Percentiles rank a stretch among this genome's conserved stretches.
phyloP scores from a whole-genome alignment of 2,329 filamentous ascomycete genomes.

The Xylaria sp. region DNA sequence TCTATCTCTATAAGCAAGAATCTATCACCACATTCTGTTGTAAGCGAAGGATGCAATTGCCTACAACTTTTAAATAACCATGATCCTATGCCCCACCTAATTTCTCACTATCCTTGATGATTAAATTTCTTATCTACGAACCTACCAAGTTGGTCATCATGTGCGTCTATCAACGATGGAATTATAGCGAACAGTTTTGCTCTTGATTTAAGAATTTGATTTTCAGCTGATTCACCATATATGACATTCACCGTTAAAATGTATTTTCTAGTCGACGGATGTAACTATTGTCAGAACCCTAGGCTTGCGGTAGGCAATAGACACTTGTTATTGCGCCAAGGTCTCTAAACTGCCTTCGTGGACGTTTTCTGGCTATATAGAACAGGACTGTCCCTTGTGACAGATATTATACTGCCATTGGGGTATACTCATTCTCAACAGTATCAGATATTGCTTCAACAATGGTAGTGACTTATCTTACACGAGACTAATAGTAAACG shows the following conservation, averaged over 20 bases:
- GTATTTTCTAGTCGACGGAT: background rate
- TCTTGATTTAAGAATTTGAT: background rate
- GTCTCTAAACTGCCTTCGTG: too few species aligned
- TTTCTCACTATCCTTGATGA: background rate
- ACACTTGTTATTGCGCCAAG: too few species aligned
- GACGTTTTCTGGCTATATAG: too few species aligned
- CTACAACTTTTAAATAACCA: background rate
- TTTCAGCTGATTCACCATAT: background rate
- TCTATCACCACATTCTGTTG: background rate
- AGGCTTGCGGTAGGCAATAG: too few species aligned
- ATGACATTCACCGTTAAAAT: background rate
- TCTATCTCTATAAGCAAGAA: background rate
- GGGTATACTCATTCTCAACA: background rate
- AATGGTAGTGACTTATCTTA: background rate
- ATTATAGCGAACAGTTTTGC: background rate
- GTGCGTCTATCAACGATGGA: too few species aligned
- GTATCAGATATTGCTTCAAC: background rate
- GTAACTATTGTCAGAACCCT: too few species aligned
- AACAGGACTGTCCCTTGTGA: too few species aligned
- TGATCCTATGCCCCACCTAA: constrained; percentile 21
- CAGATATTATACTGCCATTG: background rate
- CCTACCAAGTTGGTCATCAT: background rate
- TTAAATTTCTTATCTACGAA: background rate
- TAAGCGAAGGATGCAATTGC: constrained; percentile 14
- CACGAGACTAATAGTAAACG: background rate